phyloP scores from a whole-genome alignment of 495 filamentous ascomycete species.

The Collariella sp. region DNA sequence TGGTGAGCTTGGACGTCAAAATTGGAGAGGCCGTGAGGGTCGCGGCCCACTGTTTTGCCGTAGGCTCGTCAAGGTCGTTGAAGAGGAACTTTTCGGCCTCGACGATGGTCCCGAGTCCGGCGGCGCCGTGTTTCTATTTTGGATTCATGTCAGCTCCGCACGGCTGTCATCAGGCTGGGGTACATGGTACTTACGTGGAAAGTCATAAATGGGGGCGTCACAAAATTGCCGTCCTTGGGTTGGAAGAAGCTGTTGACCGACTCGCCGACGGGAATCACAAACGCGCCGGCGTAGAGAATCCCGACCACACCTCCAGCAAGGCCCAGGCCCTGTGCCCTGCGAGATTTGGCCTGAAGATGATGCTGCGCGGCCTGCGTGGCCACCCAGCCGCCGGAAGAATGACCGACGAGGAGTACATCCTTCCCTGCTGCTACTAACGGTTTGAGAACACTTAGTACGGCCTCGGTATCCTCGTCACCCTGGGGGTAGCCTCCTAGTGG shows the following conservation, averaged over 20 bases:
- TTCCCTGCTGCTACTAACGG: neutral
- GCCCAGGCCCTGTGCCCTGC: neutral
- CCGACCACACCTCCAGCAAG: neutral
- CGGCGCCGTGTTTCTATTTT: conserved; percentile 1
- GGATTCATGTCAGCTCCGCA: neutral
- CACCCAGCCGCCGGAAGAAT: neutral
- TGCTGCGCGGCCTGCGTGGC: neutral
- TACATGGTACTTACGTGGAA: neutral
- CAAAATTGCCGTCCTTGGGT: neutral
- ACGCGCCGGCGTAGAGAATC: neutral
- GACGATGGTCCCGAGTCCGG: neutral
- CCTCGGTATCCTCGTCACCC: neutral
- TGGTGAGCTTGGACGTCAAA: neutral
- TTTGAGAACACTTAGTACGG: neutral
- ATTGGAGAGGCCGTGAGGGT: neutral
- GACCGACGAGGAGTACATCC: neutral
- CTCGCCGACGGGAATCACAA: neutral
- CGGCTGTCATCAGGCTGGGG: no score
- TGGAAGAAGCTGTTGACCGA: conserved; percentile 1
- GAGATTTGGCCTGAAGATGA: neutral
- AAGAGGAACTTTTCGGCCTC: neutral
- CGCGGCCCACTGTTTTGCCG: neutral
- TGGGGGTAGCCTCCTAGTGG: neutral
- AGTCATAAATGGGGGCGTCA: neutral
- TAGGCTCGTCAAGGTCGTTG: neutral